phyloP scores from a whole-genome alignment of 2,329 filamentous ascomycete genomes.

The Dothideomycetidae sp. region DNA sequence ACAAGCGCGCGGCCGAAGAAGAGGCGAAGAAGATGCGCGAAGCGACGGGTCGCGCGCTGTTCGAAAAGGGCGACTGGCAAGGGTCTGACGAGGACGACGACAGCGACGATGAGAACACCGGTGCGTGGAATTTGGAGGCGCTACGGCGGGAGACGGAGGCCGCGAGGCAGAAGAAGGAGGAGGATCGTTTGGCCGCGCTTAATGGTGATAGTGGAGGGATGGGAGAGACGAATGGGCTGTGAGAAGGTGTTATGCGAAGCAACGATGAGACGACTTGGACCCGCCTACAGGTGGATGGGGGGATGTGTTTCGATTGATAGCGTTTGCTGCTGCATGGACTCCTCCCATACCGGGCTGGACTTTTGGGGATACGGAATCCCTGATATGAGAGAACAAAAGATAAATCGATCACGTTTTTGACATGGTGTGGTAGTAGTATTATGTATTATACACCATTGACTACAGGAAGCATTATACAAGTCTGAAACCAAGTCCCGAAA shows the following conservation, averaged over 20 bases:
- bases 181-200: constrained; percentile 41
- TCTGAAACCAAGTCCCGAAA: neutral
- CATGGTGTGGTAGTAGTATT: neutral
- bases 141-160: constrained; percentile 75
- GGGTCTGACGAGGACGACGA: constrained; percentile 48
- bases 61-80: constrained; percentile 91
- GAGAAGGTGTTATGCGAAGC: neutral
- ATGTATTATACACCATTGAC: neutral
- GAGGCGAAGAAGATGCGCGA: constrained; percentile 85
- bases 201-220: constrained; percentile 9
- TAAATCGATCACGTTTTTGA: too few species aligned
- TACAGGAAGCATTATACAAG: neutral
- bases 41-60: constrained; percentile 84
- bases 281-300: too few species aligned
- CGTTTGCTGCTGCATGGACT: constrained; percentile 7
- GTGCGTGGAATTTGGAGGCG: constrained; percentile 65
- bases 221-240: constrained; percentile 7
- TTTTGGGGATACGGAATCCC: too few species aligned
- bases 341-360: neutral
- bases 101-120: constrained; percentile 48
- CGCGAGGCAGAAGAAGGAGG: constrained; percentile 59
- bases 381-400: too few species aligned
- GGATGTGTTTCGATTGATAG: constrained; percentile 8
- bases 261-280: too few species aligned
- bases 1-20: constrained; percentile 92